Evolutionary conservation across 805 yeast genomes (phyloP).

Genomic region (Yarrowia sp.): DNA sequence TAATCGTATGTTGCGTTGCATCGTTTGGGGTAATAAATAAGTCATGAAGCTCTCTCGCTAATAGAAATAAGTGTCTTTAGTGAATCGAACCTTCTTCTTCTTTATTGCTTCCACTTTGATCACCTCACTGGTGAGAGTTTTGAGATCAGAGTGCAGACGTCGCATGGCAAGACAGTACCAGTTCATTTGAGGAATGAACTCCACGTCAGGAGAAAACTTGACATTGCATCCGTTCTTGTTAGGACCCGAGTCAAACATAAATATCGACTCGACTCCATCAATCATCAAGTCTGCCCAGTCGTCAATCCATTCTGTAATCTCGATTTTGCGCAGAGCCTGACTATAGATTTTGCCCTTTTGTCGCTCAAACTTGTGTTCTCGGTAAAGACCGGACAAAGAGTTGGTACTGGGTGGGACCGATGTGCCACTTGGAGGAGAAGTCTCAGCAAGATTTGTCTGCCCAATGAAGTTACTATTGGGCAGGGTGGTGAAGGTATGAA

Average conservation of each 20-base stretch:
- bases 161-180: slow-evolving; percentile 3
- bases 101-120: neutral
- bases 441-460: neutral
- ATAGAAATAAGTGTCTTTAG: neutral
- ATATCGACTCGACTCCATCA: neutral
- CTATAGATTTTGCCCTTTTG: neutral
- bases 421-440: neutral
- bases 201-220: neutral
- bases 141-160: neutral
- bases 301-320: slow-evolving; percentile 18
- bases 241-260: slow-evolving; percentile 1
- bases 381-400: neutral
- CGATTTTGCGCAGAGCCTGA: neutral
- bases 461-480: slow-evolving; percentile 23
- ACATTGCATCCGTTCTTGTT: slow-evolving; percentile 18
- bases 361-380: slow-evolving; percentile 9
- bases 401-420: neutral
- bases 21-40: neutral
- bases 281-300: slow-evolving; percentile 5
- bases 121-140: neutral
- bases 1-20: neutral
- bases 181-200: neutral
- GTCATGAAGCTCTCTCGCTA: neutral
- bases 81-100: slow-evolving; percentile 15
- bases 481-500: neutral